Evolutionary conservation across 305 asterid genomes (phyloP).

Genomic region (Solanum aculeatissimum): DNA sequence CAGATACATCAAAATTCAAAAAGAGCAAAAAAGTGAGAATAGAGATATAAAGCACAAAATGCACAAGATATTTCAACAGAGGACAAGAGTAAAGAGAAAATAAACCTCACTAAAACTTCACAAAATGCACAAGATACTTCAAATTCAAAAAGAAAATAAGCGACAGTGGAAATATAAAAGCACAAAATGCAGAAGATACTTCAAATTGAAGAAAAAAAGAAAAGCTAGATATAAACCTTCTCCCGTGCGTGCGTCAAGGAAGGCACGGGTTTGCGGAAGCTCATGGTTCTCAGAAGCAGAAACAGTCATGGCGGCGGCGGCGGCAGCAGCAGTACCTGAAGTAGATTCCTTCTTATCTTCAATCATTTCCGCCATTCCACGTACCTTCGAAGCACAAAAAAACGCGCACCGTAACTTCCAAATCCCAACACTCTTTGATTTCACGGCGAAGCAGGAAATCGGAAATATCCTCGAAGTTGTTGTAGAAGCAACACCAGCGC

Average conservation of each 20-base stretch:
- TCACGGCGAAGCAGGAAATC: neutral
- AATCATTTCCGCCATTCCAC: slow-evolving; percentile 30
- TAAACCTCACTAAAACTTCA: neutral
- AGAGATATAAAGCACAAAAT: neutral
- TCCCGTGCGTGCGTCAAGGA: slow-evolving; percentile 49
- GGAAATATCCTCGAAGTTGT: neutral
- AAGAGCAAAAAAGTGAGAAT: neutral
- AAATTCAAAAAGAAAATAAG: neutral
- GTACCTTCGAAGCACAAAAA: slow-evolving; percentile 24
- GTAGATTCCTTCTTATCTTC: slow-evolving; percentile 17
- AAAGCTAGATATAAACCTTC: slow-evolving; percentile 21
- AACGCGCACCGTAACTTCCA: slow-evolving; percentile 11
- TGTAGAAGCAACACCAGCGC: neutral
- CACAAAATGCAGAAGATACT: neutral
- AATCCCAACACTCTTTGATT: neutral
- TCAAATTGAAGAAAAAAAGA: neutral
- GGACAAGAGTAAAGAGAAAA: neutral
- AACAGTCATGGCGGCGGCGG: slow-evolving; percentile 24
- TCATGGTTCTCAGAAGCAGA: slow-evolving; percentile 39
- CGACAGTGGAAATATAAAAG: neutral
- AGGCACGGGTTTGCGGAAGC: slow-evolving; percentile 33
- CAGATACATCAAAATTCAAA: neutral
- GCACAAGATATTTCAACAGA: neutral
- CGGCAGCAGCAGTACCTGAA: slow-evolving; percentile 1
- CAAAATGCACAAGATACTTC: neutral